Evolutionary conservation across 257 asterid species (phyloP).

Genomic region (Solanum sparsipilum): DNA sequence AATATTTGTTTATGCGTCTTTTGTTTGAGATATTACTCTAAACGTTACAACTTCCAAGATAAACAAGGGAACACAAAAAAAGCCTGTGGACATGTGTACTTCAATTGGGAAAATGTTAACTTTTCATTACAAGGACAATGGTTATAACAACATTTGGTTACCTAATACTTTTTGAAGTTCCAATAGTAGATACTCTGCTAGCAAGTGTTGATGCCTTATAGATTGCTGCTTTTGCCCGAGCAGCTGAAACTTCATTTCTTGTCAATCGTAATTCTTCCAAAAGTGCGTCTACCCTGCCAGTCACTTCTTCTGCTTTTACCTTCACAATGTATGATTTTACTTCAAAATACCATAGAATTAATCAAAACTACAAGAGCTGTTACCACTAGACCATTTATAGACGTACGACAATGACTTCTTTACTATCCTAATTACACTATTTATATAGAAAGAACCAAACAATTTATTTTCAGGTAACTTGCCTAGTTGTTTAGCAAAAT

Average conservation of each 20-base stretch:
- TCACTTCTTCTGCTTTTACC: conserved; percentile 90
- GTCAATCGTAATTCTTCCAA: conserved; percentile 69
- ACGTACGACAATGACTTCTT: background rate
- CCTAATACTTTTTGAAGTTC: conserved; percentile 52
- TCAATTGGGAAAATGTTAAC: background rate
- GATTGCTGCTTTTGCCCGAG: conserved; percentile 70
- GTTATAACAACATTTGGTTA: conserved; percentile 3
- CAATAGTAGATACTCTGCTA: conserved; percentile 41
- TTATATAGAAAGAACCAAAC: background rate
- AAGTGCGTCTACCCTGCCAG: conserved; percentile 55
- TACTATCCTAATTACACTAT: background rate
- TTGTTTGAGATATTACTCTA: background rate
- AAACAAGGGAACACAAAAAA: background rate
- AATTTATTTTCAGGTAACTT: background rate
- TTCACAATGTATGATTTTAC: conserved; percentile 3
- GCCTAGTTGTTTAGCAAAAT: background rate
- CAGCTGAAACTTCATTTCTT: conserved; percentile 62
- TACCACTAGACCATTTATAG: background rate
- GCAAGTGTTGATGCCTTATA: conserved; percentile 62
- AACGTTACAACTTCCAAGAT: background rate
- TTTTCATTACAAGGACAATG: background rate
- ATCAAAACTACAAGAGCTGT: background rate
- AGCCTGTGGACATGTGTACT: background rate
- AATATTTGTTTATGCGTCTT: background rate
- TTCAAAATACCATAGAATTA: background rate